A percentile compares a stretch with the other conserved stretches of the same genome.
Evolutionary conservation across 768 basidiomycete genomes (phyloP).

Genomic region (Gautieria morchelliformis): DNA sequence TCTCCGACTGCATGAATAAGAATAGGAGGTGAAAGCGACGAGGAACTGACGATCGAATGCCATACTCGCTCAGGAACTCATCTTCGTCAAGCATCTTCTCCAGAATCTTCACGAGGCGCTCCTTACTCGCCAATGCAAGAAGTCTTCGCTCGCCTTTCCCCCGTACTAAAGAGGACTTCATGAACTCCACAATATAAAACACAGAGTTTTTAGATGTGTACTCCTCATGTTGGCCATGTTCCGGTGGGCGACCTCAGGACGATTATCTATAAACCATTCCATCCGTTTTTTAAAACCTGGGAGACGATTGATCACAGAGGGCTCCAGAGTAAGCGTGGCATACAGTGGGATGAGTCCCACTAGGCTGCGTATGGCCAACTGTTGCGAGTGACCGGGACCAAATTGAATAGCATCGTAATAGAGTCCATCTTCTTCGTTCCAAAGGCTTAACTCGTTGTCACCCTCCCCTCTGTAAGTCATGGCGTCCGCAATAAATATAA

Average conservation of each 20-base stretch:
- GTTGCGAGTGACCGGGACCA: constrained; percentile 71
- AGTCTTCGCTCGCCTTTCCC: constrained; percentile 84
- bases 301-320: constrained; percentile 78
- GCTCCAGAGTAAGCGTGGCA: constrained; percentile 90
- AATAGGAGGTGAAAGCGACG: background rate
- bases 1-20: background rate
- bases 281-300: constrained; percentile 98
- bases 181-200: background rate
- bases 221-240: constrained; percentile 94
- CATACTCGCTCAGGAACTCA: constrained; percentile 93
- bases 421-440: constrained; percentile 97
- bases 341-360: constrained; percentile 98
- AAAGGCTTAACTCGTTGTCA: constrained; percentile 73
- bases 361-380: constrained; percentile 86
- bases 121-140: constrained; percentile 85
- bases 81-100: constrained; percentile 97
- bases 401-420: constrained; percentile 97
- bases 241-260: constrained; percentile 75
- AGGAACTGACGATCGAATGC: constrained; percentile 79
- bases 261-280: constrained; percentile 96
- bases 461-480: constrained; percentile 81
- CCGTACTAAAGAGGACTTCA: constrained; percentile 13
- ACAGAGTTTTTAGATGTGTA: background rate
- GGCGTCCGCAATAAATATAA: constrained; percentile 96
- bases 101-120: constrained; percentile 76